Base-by-base conservation (phyloP, 768 basidiomycete species). In the Mrakia gelida region DNA sequence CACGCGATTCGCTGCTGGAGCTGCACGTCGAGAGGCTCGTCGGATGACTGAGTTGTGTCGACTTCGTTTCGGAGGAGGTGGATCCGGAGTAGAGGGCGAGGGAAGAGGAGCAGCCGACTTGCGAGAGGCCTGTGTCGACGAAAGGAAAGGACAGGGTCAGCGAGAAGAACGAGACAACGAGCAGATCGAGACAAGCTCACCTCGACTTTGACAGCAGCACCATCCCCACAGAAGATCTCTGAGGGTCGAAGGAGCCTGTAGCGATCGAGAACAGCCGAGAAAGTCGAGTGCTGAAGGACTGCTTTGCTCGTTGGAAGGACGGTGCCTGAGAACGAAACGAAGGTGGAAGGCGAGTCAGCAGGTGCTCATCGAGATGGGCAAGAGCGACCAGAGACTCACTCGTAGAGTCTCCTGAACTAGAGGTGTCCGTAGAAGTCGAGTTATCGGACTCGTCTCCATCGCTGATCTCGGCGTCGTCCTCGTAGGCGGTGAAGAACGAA, bases 371-470 rank as follows among this genome's bases (percentile, higher is more conserved):
- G n/a, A n/a, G n/a, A 28, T 9, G n/a, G 26, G 11, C 6, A 18
- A 2, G 43, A 28, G 5, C 6, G 23, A n/a, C 45, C 7, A 43
- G 23, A 5, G 26, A 21, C 68, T 71, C 9, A 71, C 68, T 49
- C 26, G 72, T 73, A 21, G 72, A 73, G 21, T 54, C 7, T 16
- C 28, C 52, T 0, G 49, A 54, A 11, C 21, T 61, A 1, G 52
- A 54, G 8, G 72, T 32, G 23, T 26, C 56, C 18, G 72, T 56
- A 5, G 72, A 61, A 7, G 56, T 56, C 2, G 89, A 91, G 71
- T 92, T 85, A 80, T 93, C 93, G 3, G 92, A 93, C 83, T 94
- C 92, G 80, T 93, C 92, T 4, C 89, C 89, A 71, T 89, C 91
- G 13, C 88, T 89, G 81, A 90, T 86, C 74, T 86, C 87, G 26